phyloP scores from a whole-genome alignment of 2,329 filamentous ascomycete species.

The Erysiphe pulchra region DNA sequence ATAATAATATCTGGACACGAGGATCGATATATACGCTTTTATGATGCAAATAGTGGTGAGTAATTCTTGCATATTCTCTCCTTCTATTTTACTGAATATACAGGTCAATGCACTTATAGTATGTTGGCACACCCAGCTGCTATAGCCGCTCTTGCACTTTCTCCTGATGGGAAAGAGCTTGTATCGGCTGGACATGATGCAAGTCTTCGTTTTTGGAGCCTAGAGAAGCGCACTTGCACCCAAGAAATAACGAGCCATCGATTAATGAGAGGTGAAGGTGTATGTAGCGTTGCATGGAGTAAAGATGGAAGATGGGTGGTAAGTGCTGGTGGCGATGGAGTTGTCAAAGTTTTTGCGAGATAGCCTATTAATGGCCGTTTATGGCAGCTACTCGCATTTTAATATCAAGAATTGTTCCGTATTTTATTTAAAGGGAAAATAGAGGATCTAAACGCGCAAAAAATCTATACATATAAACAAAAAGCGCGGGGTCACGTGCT shows the following conservation, averaged over 20 bases:
- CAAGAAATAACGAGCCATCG: slow-evolving; percentile 88
- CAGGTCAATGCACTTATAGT: slow-evolving; percentile 96
- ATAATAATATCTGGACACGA: slow-evolving; percentile 93
- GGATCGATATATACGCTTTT: slow-evolving; percentile 87
- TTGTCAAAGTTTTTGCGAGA: slow-evolving; percentile 60
- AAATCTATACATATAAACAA: no score
- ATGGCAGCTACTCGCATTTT: no score
- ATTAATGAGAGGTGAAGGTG: slow-evolving; percentile 85
- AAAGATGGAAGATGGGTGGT: slow-evolving; percentile 87
- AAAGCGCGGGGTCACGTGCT: no score
- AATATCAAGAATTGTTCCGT: no score
- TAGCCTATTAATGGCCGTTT: no score
- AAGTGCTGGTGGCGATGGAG: slow-evolving; percentile 78
- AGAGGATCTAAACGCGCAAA: no score
- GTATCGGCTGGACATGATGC: slow-evolving; percentile 93
- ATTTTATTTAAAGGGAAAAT: no score
- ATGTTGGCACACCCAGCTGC: slow-evolving; percentile 92
- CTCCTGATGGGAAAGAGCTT: slow-evolving; percentile 77
- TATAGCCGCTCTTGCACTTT: slow-evolving; percentile 76
- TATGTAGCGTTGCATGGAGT: slow-evolving; percentile 87
- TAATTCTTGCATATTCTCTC: slow-evolving; percentile 7
- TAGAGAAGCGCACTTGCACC: slow-evolving; percentile 84
- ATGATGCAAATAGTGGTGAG: slow-evolving; percentile 95
- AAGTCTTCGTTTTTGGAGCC: slow-evolving; percentile 83
- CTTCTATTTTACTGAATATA: background rate